These are phyloP conservation scores for Pochonia chlamydosporia DNA, from an alignment of 2,329 filamentous ascomycete species.

Conservation along the genomic window DNA sequence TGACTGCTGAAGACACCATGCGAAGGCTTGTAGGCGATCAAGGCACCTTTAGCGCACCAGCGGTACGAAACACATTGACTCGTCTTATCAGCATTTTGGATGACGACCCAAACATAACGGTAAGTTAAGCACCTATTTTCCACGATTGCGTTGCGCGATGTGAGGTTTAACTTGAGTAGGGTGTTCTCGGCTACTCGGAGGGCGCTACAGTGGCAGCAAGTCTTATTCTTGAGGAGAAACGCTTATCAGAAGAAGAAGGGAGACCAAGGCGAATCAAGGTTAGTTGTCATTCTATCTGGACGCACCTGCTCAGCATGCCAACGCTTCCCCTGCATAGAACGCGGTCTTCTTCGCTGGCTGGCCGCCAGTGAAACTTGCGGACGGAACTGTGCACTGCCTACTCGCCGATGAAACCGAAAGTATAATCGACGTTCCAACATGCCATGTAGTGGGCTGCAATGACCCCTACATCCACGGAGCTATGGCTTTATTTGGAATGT, in stretches of 20 bases:
- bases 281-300: conserved; percentile 8
- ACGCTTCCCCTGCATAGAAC: conserved; percentile 24
- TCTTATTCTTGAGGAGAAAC: conserved; percentile 44
- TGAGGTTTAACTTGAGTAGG: conserved; percentile 19
- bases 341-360: conserved; percentile 49
- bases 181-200: conserved; percentile 56
- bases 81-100: conserved; percentile 38
- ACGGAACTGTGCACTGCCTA: conserved; percentile 33
- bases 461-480: conserved; percentile 58
- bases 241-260: conserved; percentile 24
- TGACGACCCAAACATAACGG: conserved; percentile 27
- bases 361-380: conserved; percentile 41
- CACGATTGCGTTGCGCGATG: not conserved
- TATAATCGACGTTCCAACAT: conserved; percentile 45
- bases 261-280: conserved; percentile 30
- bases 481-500: conserved; percentile 56
- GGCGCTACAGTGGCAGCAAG: conserved; percentile 51
- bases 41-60: conserved; percentile 11
- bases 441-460: conserved; percentile 46
- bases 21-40: conserved; percentile 37
- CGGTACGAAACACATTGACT: conserved; percentile 13
- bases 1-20: conserved; percentile 50
- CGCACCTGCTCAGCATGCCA: not conserved
- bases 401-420: conserved; percentile 43
- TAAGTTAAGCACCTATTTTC: conserved; percentile 6